These are phyloP conservation scores for Fusarium liriodendri DNA, from an alignment of 2,329 filamentous ascomycete species.

Conservation along the genomic window DNA sequence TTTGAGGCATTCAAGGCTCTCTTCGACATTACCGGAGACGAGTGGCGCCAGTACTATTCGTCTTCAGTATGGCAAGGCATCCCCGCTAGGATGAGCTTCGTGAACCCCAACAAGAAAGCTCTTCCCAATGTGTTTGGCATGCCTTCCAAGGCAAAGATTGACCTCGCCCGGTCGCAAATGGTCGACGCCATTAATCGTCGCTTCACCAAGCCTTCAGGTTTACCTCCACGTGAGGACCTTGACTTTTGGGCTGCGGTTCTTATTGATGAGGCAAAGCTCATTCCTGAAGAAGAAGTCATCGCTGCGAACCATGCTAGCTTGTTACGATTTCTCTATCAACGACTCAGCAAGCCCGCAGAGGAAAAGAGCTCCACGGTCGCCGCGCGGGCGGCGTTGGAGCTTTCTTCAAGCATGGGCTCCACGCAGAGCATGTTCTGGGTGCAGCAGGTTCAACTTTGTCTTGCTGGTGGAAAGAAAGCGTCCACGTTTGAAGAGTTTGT, in stretches of 20 bases:
- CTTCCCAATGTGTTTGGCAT: slow-evolving; percentile 42
- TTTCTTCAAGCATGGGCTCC: slow-evolving; percentile 23
- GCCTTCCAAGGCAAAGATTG: slow-evolving; percentile 25
- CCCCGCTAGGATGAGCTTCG: slow-evolving; percentile 42
- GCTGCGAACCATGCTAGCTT: slow-evolving; percentile 35
- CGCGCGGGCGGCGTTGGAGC: slow-evolving; percentile 26
- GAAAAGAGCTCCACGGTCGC: slow-evolving; percentile 12
- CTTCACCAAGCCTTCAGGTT: background rate
- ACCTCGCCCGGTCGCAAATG: slow-evolving; percentile 34
- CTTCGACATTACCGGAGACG: slow-evolving; percentile 36
- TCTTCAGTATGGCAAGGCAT: slow-evolving; percentile 42
- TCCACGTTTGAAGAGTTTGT: slow-evolving; percentile 39
- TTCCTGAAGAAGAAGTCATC: slow-evolving; percentile 24
- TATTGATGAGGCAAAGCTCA: slow-evolving; percentile 33
- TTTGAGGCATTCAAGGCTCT: slow-evolving; percentile 40
- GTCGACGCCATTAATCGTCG: slow-evolving; percentile 25
- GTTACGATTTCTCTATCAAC: slow-evolving; percentile 15
- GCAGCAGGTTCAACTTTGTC: slow-evolving; percentile 35
- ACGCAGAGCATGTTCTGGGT: slow-evolving; percentile 47
- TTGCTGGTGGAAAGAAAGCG: background rate
- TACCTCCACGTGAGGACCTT: slow-evolving; percentile 32
- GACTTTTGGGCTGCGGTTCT: slow-evolving; percentile 36
- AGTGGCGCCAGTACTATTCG: slow-evolving; percentile 46
- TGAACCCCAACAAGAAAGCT: slow-evolving; percentile 42
- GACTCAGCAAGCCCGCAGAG: background rate